Evolutionary conservation across 2,329 filamentous ascomycete genomes (phyloP), one percentile per base, ranked within the genome.

Genomic region (Penicillium decumbens): DNA sequence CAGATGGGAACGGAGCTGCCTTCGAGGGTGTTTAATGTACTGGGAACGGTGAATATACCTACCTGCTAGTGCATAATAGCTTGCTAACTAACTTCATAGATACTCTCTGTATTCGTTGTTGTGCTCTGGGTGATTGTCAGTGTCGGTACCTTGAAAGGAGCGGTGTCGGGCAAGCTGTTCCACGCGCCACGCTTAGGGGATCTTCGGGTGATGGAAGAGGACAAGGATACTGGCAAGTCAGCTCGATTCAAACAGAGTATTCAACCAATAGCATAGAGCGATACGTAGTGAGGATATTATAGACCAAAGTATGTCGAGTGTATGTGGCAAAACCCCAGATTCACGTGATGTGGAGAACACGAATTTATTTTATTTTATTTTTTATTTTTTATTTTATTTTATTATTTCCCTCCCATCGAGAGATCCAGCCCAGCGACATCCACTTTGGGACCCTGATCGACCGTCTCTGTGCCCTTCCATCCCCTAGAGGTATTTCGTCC

Each of bases 41-140:
- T 83, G 1, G 79, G 80, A 9, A 83, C 78, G 18, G 68, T 73
- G 54, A 13, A 64, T 65, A 28, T 9, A 9, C 7, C 7, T 8
- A 9, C 6, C 7, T 28, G 8, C 1, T 3, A 2, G 1, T 8
- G 8, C 8, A 9, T 9, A 28, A 8, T 9, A 28, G 15, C 28
- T 49, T 9, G 45, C 29, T 37, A 18, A 28, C 12, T 23, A 23
- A 23, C 4, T 23, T 25, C 5, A 28, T 50, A 73, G 62, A 76
- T 81, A 18, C 72, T 82, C 35, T 74, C 75, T 1, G 60, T 77
- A 7, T 67, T 68, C 6, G 79, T 83, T 0, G 73, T 78, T 5
- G 35, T 80, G 5, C 65, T 83, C 1, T 84, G 80, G 81, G 72
- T 78, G 15, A 70, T 82, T 3, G 76, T 83, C 2, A 74, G 75